phyloP scores from a whole-genome alignment of 352 stramenopile species.

The Globisporangium emineosum region DNA sequence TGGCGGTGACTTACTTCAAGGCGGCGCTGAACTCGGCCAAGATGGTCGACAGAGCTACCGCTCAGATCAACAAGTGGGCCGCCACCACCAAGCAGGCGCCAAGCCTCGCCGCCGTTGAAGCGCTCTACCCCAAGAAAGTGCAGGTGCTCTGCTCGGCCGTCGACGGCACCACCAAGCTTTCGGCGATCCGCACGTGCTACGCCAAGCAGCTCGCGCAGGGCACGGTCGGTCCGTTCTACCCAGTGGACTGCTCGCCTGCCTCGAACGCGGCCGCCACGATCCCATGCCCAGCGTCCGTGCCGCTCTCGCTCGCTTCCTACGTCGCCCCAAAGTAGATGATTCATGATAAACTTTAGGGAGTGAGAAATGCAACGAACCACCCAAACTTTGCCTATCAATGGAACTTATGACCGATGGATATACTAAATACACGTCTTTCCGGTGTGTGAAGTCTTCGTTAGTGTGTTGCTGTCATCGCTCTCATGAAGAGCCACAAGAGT shows the following conservation, averaged over 20 bases:
- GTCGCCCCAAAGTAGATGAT: constrained; percentile 7
- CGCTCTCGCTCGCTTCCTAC: constrained; percentile 15
- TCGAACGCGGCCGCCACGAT: constrained; percentile 10
- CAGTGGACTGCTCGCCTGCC: constrained; percentile 16
- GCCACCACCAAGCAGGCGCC: constrained; percentile 30
- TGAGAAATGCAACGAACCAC: no score
- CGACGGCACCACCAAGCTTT: constrained; percentile 53
- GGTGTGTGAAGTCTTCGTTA: no score
- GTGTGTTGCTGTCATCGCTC: no score
- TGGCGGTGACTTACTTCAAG: constrained; percentile 60
- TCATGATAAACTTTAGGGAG: neutral
- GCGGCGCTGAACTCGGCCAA: constrained; percentile 44
- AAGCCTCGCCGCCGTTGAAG: constrained; percentile 34
- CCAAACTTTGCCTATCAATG: no score
- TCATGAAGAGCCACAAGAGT: no score
- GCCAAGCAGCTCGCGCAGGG: constrained; percentile 27
- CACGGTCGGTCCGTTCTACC: constrained; percentile 29
- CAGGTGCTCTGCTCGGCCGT: constrained; percentile 61
- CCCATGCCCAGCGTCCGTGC: constrained; percentile 6
- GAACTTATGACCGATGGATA: no score
- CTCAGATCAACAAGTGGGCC: constrained; percentile 54
- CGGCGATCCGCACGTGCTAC: constrained; percentile 64
- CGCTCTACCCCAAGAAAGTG: constrained; percentile 47
- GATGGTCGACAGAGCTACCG: constrained; percentile 29
- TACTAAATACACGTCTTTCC: no score